phyloP scores from a whole-genome alignment of 2,329 filamentous ascomycete species.

The Aspergillus phoenicis region DNA sequence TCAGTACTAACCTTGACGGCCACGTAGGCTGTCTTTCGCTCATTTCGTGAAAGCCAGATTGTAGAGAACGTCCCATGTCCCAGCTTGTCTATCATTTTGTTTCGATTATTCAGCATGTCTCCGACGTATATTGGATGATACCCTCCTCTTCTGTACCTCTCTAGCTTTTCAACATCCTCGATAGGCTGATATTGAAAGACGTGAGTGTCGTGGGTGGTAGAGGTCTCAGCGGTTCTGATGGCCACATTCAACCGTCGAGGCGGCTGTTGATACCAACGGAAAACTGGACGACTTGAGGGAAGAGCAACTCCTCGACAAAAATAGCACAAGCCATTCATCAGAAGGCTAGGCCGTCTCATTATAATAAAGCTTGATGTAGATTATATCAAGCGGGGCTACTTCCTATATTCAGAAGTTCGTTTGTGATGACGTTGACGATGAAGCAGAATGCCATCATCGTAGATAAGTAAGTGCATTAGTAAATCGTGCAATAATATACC shows the following conservation, averaged over 20 bases:
- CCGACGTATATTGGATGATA: conserved; percentile 47
- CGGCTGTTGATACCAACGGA: no score
- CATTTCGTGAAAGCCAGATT: conserved; percentile 45
- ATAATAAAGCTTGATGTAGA: no score
- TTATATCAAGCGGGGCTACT: no score
- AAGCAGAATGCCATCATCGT: no score
- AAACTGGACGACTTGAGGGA: no score
- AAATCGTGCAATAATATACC: no score
- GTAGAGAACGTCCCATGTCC: conserved; percentile 49
- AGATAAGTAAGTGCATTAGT: no score
- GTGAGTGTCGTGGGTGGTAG: neutral
- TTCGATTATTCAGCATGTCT: conserved; percentile 43
- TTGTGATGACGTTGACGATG: no score
- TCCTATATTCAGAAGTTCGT: no score
- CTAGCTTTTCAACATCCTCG: conserved; percentile 18
- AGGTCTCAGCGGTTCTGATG: neutral
- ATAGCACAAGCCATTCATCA: no score
- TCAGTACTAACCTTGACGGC: conserved; percentile 4
- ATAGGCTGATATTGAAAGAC: neutral
- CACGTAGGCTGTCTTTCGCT: conserved; percentile 9
- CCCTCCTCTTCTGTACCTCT: conserved; percentile 40
- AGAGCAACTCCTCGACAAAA: no score
- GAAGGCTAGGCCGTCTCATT: no score
- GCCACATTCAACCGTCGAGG: conserved; percentile 13
- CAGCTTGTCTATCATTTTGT: conserved; percentile 48